Percentiles rank a stretch among this genome's conserved stretches.
Conservation (phyloP, 208 protist genomes). For the Trypanosoma cruzi region DNA sequence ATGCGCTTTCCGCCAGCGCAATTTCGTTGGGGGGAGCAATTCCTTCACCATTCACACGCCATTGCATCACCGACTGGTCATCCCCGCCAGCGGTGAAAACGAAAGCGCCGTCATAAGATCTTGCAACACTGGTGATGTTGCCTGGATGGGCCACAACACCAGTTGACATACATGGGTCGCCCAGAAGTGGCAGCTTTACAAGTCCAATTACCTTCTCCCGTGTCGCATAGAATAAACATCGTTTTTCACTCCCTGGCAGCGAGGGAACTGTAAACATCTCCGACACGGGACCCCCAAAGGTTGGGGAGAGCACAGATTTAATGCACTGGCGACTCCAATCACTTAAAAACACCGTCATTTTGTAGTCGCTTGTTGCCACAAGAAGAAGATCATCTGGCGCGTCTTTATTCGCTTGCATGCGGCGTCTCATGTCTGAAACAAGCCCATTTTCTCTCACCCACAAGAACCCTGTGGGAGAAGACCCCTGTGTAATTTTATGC, state of each 20-base stretch:
- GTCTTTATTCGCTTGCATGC: conserved; percentile 4
- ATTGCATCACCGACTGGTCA: conserved; percentile 93
- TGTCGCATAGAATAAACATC: conserved; percentile 88
- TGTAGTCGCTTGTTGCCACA: conserved; percentile 92
- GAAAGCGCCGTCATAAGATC: conserved; percentile 84
- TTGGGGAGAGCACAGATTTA: conserved; percentile 89
- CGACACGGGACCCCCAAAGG: conserved; percentile 92
- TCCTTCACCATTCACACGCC: conserved; percentile 65
- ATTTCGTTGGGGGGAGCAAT: conserved; percentile 37
- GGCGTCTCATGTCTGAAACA: conserved; percentile 30
- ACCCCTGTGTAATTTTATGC: conserved; percentile 91
- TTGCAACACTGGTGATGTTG: conserved; percentile 63
- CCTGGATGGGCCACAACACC: conserved; percentile 95
- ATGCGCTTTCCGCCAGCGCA: conserved; percentile 2
- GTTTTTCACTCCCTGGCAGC: conserved; percentile 10
- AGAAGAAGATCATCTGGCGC: conserved; percentile 66
- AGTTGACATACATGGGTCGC: conserved; percentile 90
- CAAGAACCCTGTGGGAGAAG: conserved; percentile 89
- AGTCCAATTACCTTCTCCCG: conserved; percentile 93
- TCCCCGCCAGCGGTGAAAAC: conserved; percentile 92
- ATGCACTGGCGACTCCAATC: conserved; percentile 90
- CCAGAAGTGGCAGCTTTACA: conserved; percentile 90
- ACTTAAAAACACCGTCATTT: conserved; percentile 82
- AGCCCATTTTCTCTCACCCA: conserved; percentile 60
- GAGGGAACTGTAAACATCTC: conserved; percentile 56